These are phyloP conservation scores for Mycena olivaceomarginata DNA, from an alignment of 768 basidiomycete species.

Conservation along the genomic window DNA sequence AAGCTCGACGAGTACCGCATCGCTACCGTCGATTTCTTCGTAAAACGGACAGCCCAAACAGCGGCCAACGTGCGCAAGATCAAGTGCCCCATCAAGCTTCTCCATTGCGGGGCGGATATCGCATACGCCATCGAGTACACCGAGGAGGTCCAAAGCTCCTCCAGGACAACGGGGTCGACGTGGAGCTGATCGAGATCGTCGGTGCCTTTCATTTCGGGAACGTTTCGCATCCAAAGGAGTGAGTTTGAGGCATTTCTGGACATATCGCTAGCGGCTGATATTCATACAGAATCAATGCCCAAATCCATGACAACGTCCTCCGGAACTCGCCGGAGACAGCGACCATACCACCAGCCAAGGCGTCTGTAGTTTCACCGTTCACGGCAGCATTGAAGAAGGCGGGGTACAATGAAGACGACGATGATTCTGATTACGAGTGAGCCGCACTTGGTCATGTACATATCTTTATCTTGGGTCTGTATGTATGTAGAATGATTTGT, in stretches of 20 bases:
- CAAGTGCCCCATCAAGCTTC: slow-evolving; percentile 46
- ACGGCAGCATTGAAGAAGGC: slow-evolving; percentile 40
- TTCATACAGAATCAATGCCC: slow-evolving; percentile 26
- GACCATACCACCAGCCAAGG: slow-evolving; percentile 31
- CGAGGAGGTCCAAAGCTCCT: slow-evolving; percentile 45
- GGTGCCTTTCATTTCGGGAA: slow-evolving; percentile 48
- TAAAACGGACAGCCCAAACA: slow-evolving; percentile 37
- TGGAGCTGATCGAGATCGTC: slow-evolving; percentile 34
- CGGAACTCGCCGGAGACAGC: slow-evolving; percentile 29
- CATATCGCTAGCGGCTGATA: slow-evolving; percentile 3
- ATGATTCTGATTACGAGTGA: slow-evolving; percentile 38
- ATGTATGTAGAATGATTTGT: neutral
- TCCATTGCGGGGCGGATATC: slow-evolving; percentile 52
- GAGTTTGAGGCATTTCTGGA: neutral
- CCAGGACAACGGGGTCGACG: slow-evolving; percentile 45
- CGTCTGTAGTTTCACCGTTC: slow-evolving; percentile 38
- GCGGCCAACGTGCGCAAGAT: slow-evolving; percentile 43
- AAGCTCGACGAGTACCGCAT: slow-evolving; percentile 26
- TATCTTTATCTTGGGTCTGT: neutral
- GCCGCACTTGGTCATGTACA: neutral
- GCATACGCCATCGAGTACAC: slow-evolving; percentile 43
- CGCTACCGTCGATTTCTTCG: slow-evolving; percentile 45
- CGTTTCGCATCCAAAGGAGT: slow-evolving; percentile 43
- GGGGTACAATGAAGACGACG: slow-evolving; percentile 34
- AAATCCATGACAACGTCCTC: slow-evolving; percentile 35